Base-by-base conservation (phyloP, 257 asterid species). In the Solanum appendiculatum region DNA sequence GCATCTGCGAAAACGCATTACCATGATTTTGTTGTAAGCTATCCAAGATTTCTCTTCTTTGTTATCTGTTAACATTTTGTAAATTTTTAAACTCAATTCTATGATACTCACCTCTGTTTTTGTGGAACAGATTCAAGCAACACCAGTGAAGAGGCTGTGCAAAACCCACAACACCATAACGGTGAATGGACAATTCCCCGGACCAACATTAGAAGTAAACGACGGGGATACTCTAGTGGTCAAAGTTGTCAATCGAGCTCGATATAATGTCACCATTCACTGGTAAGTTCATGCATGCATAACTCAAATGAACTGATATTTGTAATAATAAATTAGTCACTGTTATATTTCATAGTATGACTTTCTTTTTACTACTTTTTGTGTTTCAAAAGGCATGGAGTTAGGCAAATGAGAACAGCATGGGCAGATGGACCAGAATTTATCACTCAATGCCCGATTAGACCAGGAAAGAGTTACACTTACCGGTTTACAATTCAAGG, bases 341-440 rank as follows among this genome's bases (percentile, higher is more conserved):
- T n/a, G n/a, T n/a, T n/a, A n/a, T n/a, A n/a, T n/a, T n/a, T n/a
- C n/a, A n/a, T n/a, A n/a, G n/a, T n/a, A n/a, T n/a, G n/a, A n/a
- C n/a, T n/a, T n/a, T n/a, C 58, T 13, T 77, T 77, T 5, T 27
- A 10, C 68, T 80, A 46, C 15, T 29, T 44, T 44, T 12, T 16
- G 42, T 80, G 68, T 48, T 80, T 31, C 85, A 48, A 80, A n/a
- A 95, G 98, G 98, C 98, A 94, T 84, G 98, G 98, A 3, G 91
- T 95, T 60, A 86, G 98, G 86, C 98, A 95, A 86, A 89, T 93
- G 83, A 90, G 97, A 58, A 93, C 93, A 0, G 98, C 86, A 29
- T 95, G 98, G 98, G 94, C 98, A 5, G 98, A 95, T 60, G 98
- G 98, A 63, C 98, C 98, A 0, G 98, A 94, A 73, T 95, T 94